Conservation (phyloP, 768 basidiomycete genomes). For the Boletus insuetus region DNA sequence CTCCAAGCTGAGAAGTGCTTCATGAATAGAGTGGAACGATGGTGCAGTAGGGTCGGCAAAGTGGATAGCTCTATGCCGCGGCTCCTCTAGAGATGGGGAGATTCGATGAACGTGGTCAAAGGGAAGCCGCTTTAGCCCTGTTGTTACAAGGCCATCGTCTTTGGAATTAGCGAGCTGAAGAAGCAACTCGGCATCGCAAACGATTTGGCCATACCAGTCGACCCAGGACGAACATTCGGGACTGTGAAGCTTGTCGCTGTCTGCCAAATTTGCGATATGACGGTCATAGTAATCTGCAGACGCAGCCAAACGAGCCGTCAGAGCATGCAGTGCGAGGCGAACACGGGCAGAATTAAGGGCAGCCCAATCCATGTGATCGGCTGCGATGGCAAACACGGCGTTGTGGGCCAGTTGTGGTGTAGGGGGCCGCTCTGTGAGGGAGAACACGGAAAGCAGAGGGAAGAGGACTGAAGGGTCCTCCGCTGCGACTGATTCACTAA, state of each 20-base stretch:
- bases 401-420: constrained; percentile 51
- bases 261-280: constrained; percentile 29
- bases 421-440: constrained; percentile 43
- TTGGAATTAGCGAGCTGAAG: constrained; percentile 50
- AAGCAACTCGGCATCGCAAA: constrained; percentile 66
- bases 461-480: constrained; percentile 77
- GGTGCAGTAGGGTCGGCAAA: constrained; percentile 67
- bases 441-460: constrained; percentile 58
- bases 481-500: constrained; percentile 78
- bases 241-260: constrained; percentile 25
- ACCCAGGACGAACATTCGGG: constrained; percentile 68
- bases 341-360: constrained; percentile 59
- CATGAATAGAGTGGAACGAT: constrained; percentile 71
- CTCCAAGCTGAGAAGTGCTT: constrained; percentile 50
- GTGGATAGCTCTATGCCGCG: constrained; percentile 67
- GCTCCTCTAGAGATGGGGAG: constrained; percentile 43
- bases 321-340: constrained; percentile 73
- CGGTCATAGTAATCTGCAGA: constrained; percentile 70
- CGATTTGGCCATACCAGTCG: constrained; percentile 75
- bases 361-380: constrained; percentile 45
- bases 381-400: constrained; percentile 38
- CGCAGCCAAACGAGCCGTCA: constrained; percentile 80
- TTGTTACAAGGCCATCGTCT: constrained; percentile 32
- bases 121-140: constrained; percentile 46
- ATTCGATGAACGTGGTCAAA: constrained; percentile 77